Evolutionary conservation across 2,329 filamentous ascomycete species (phyloP).

Genomic region (Trichoderma atroviride): DNA sequence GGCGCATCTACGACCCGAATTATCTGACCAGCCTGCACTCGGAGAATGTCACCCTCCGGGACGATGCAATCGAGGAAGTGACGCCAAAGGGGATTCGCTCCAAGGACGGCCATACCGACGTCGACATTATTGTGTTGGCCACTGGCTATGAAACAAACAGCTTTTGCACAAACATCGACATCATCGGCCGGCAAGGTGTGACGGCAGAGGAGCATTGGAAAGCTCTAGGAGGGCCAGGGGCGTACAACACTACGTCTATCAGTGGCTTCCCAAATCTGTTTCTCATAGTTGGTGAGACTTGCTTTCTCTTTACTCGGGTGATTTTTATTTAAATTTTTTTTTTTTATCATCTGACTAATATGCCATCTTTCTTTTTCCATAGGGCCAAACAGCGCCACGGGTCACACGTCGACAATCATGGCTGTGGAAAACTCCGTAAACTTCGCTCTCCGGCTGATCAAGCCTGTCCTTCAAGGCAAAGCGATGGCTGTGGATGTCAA

Average conservation of each 20-base stretch:
- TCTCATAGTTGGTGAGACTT: constrained; percentile 53
- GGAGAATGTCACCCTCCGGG: constrained; percentile 50
- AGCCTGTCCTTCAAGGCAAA: constrained; percentile 45
- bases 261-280: constrained; percentile 69
- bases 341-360: too few species aligned
- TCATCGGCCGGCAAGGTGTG: constrained; percentile 54
- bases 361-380: neutral
- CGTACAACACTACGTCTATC: constrained; percentile 61
- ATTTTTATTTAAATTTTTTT: neutral
- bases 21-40: constrained; percentile 58
- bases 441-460: constrained; percentile 61
- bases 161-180: constrained; percentile 56
- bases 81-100: constrained; percentile 45
- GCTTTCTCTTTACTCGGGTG: neutral
- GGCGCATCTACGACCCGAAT: constrained; percentile 61
- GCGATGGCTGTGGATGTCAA: constrained; percentile 40
- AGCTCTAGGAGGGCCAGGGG: constrained; percentile 60
- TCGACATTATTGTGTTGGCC: constrained; percentile 63
- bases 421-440: constrained; percentile 64
- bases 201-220: constrained; percentile 60
- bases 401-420: constrained; percentile 63
- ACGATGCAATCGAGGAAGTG: constrained; percentile 52
- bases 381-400: constrained; percentile 64
- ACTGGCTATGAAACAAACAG: constrained; percentile 62
- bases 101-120: constrained; percentile 47